phyloP scores from a whole-genome alignment of 1,284 basidiomycete species.

The Dichomitus squalens region DNA sequence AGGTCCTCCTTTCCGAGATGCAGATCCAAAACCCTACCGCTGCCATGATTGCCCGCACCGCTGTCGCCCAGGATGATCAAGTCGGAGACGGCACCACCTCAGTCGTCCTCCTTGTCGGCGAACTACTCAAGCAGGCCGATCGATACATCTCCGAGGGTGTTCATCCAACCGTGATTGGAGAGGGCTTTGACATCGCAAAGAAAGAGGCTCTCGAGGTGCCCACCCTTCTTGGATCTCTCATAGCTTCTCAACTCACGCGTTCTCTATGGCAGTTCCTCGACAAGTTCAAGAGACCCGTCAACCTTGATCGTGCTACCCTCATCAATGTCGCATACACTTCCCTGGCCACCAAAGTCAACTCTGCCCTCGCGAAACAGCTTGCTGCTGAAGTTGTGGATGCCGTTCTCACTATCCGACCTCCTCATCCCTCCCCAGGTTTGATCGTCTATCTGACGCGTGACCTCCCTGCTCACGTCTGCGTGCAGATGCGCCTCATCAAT shows the following conservation, averaged over 20 bases:
- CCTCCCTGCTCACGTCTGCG: slow-evolving; percentile 2
- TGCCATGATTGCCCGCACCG: slow-evolving; percentile 98
- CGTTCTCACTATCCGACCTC: slow-evolving; percentile 86
- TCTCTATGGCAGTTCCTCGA: slow-evolving; percentile 79
- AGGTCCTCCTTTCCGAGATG: slow-evolving; percentile 99
- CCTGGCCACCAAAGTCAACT: slow-evolving; percentile 91
- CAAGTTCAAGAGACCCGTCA: slow-evolving; percentile 76
- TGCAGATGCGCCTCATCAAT: slow-evolving; percentile 63
- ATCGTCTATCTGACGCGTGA: neutral
- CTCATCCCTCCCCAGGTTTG: slow-evolving; percentile 59
- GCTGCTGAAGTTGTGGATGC: slow-evolving; percentile 95
- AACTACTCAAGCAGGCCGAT: slow-evolving; percentile 97
- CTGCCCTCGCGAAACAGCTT: slow-evolving; percentile 84
- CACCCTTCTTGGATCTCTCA: slow-evolving; percentile 20
- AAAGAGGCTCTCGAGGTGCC: slow-evolving; percentile 87
- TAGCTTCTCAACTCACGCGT: neutral
- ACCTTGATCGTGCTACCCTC: slow-evolving; percentile 87
- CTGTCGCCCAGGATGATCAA: slow-evolving; percentile 98
- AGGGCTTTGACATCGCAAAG: slow-evolving; percentile 97
- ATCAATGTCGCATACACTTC: slow-evolving; percentile 95
- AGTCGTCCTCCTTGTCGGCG: slow-evolving; percentile 96
- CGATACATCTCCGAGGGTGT: slow-evolving; percentile 98
- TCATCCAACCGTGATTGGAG: slow-evolving; percentile 94
- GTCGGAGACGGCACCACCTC: slow-evolving; percentile 99
- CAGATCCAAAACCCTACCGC: slow-evolving; percentile 99